These are phyloP conservation scores for Geosmithia putterillii DNA, from an alignment of 2,329 filamentous ascomycete species.

Conservation along the genomic window DNA sequence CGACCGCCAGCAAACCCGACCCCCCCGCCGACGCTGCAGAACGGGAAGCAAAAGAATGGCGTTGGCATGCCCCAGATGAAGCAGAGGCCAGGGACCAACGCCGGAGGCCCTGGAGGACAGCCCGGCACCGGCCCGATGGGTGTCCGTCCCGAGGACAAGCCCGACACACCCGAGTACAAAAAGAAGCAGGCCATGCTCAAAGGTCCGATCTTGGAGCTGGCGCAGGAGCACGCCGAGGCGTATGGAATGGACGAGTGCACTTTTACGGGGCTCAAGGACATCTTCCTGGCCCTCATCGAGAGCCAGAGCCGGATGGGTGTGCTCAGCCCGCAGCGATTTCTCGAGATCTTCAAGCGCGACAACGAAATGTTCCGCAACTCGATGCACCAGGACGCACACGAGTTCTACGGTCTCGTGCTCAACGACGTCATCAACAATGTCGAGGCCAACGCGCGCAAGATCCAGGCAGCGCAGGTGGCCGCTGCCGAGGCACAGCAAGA, in stretches of 20 bases:
- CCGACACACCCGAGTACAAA: conserved; percentile 91
- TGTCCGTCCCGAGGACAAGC: conserved; percentile 74
- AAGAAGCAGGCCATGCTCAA: conserved; percentile 89
- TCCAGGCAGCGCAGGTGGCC: conserved; percentile 33
- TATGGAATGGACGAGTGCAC: conserved; percentile 94
- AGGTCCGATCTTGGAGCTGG: conserved; percentile 76
- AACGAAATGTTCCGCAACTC: conserved; percentile 96
- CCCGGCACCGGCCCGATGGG: conserved; percentile 37
- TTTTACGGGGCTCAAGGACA: conserved; percentile 90
- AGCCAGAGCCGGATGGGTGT: conserved; percentile 77
- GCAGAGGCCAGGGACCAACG: conserved; percentile 39
- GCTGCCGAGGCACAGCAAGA: neutral
- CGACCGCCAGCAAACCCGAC: conserved; percentile 37
- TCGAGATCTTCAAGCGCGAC: conserved; percentile 86
- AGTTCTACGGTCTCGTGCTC: conserved; percentile 88
- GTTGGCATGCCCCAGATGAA: conserved; percentile 42
- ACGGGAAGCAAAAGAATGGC: conserved; percentile 31
- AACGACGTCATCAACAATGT: conserved; percentile 94
- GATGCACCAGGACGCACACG: conserved; percentile 97
- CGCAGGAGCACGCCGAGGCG: conserved; percentile 62
- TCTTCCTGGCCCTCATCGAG: conserved; percentile 81
- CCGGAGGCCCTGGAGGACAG: conserved; percentile 31
- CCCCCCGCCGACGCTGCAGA: conserved; percentile 19
- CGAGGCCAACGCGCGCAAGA: conserved; percentile 66
- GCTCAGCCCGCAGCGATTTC: conserved; percentile 79